Conservation (phyloP, 2,329 filamentous ascomycete species). For the Chaetomium olivaceum region DNA sequence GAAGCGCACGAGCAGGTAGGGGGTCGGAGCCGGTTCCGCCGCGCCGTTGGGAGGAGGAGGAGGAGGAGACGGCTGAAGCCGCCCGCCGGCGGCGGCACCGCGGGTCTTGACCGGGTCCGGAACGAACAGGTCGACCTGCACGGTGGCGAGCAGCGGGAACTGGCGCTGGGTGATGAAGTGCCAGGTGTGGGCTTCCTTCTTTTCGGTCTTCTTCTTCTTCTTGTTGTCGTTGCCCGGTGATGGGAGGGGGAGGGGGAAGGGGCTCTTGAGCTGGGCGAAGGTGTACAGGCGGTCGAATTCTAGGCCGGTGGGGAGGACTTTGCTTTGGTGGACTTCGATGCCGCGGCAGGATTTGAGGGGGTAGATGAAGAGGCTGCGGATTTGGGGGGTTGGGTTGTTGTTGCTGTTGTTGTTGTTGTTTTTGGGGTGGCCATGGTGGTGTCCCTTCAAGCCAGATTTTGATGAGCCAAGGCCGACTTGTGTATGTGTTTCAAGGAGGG, state of each 20-base stretch:
- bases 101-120: constrained; percentile 56
- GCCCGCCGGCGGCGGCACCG: too few species aligned
- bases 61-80: neutral
- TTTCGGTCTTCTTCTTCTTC: too few species aligned
- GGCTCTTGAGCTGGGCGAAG: constrained; percentile 67
- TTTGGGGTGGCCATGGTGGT: neutral
- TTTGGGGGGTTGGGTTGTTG: constrained; percentile 9
- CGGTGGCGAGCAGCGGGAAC: constrained; percentile 68
- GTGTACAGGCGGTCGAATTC: constrained; percentile 81
- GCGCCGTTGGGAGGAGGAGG: too few species aligned
- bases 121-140: constrained; percentile 68
- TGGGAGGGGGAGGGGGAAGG: constrained; percentile 46
- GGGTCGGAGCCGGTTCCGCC: constrained; percentile 25
- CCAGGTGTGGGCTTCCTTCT: constrained; percentile 53
- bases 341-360: constrained; percentile 81
- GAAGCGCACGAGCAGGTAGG: constrained; percentile 68
- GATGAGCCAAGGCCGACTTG: constrained; percentile 46
- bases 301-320: constrained; percentile 68
- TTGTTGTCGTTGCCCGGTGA: constrained; percentile 26
- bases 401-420: too few species aligned
- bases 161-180: constrained; percentile 70
- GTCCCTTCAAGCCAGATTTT: constrained; percentile 42
- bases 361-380: constrained; percentile 73
- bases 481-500: constrained; percentile 56
- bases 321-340: constrained; percentile 67